Evolutionary conservation across 2,329 filamentous ascomycete species (phyloP).

Genomic region (Aspergillus caelatus): DNA sequence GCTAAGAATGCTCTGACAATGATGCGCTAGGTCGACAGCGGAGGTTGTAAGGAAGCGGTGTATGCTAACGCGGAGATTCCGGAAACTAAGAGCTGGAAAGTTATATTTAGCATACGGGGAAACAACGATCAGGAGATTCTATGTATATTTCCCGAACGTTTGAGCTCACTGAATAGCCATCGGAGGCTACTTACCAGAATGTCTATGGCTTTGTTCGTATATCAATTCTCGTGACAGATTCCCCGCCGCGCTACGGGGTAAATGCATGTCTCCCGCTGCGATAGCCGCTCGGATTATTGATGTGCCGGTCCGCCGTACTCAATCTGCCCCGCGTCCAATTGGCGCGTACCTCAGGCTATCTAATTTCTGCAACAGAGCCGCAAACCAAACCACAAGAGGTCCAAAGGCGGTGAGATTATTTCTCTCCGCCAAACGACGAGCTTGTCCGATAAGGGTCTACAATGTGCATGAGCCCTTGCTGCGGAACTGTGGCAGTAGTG

Average conservation of each 20-base stretch:
- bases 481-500: constrained; percentile 12
- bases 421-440: constrained; percentile 20
- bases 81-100: constrained; percentile 12
- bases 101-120: neutral
- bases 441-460: constrained; percentile 20
- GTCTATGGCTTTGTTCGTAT: neutral
- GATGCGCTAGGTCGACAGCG: constrained; percentile 1
- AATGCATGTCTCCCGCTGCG: constrained; percentile 17
- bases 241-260: constrained; percentile 14
- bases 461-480: constrained; percentile 16
- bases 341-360: constrained; percentile 1
- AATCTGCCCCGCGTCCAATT: constrained; percentile 24
- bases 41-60: constrained; percentile 22
- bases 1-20: neutral
- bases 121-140: constrained; percentile 5
- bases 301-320: constrained; percentile 20
- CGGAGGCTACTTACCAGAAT: neutral
- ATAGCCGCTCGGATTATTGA: constrained; percentile 20
- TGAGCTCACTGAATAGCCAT: neutral
- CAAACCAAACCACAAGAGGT: neutral
- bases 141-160: neutral
- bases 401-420: constrained; percentile 19
- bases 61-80: constrained; percentile 14
- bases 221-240: constrained; percentile 16
- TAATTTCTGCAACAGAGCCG: neutral